These are phyloP conservation scores for Leccinum pellstonianum DNA, from an alignment of 768 basidiomycete genomes.

Conservation along the genomic window DNA sequence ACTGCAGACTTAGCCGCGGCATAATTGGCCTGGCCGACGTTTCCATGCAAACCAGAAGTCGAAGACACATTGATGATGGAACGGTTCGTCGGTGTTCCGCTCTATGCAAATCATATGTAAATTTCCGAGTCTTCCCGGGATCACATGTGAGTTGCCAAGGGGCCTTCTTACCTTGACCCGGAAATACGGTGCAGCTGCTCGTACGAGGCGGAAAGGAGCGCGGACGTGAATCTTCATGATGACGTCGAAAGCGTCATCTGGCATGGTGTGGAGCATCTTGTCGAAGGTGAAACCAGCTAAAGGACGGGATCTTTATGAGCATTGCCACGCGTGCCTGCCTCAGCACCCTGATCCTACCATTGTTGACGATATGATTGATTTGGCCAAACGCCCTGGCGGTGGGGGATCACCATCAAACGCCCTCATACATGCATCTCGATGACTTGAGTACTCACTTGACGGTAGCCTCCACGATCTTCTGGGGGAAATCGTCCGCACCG, in stretches of 20 bases:
- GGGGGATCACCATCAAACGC: neutral
- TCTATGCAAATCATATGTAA: constrained; percentile 33
- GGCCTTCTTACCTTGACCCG: constrained; percentile 57
- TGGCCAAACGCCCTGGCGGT: constrained; percentile 70
- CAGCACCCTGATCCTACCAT: constrained; percentile 42
- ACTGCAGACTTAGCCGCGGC: constrained; percentile 79
- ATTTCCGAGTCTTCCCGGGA: neutral
- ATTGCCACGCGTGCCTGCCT: neutral
- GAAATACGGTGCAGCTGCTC: constrained; percentile 83
- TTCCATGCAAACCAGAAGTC: constrained; percentile 80
- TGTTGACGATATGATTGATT: constrained; percentile 86
- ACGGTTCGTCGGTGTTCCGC: constrained; percentile 59
- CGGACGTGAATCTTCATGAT: constrained; percentile 84
- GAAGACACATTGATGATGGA: constrained; percentile 83
- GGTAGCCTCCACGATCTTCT: constrained; percentile 73
- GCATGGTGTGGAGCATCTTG: constrained; percentile 86
- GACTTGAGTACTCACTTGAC: constrained; percentile 57
- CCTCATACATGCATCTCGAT: neutral
- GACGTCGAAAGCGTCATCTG: constrained; percentile 78
- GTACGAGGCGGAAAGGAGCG: constrained; percentile 81
- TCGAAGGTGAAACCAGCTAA: constrained; percentile 76
- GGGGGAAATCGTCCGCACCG: constrained; percentile 78
- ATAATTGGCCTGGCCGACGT: constrained; percentile 84
- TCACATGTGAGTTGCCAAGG: neutral
- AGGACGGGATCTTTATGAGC: neutral